A percentile compares a stretch with the other conserved stretches of the same genome.
These are phyloP conservation scores for Paspalum vaginatum DNA, from an alignment of 176 grass and related monocot species.

Conservation along the genomic window DNA sequence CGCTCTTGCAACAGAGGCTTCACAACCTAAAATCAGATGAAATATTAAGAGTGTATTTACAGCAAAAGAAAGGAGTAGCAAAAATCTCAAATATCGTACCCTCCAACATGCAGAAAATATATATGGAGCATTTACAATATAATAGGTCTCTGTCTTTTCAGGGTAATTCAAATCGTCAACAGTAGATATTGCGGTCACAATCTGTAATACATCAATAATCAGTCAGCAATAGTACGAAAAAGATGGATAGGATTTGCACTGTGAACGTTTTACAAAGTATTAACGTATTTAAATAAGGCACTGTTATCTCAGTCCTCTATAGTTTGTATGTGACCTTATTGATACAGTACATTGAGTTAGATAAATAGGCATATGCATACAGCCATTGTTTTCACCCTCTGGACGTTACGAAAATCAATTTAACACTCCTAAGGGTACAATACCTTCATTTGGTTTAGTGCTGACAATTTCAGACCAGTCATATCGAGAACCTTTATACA, in stretches of 20 bases:
- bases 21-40: constrained; percentile 65
- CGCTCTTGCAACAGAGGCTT: constrained; percentile 97
- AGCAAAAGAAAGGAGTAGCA: not conserved
- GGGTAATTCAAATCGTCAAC: constrained; percentile 96
- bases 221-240: constrained; percentile 27
- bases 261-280: not conserved
- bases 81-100: constrained; percentile 41
- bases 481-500: constrained; percentile 97
- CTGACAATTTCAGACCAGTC: constrained; percentile 88
- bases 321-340: not conserved
- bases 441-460: constrained; percentile 89
- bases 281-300: not conserved
- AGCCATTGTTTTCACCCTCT: not conserved
- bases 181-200: constrained; percentile 86
- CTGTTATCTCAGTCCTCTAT: not conserved
- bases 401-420: not conserved
- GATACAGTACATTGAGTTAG: not conserved
- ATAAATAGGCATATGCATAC: not conserved
- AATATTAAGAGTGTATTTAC: not conserved
- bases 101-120: constrained; percentile 98
- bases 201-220: constrained; percentile 46
- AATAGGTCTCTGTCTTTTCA: constrained; percentile 87
- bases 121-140: constrained; percentile 93
- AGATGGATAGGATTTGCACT: not conserved
- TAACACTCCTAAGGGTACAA: not conserved